phyloP scores from a whole-genome alignment of 73 alveolate genomes.

The Paramecium biaurelia region DNA sequence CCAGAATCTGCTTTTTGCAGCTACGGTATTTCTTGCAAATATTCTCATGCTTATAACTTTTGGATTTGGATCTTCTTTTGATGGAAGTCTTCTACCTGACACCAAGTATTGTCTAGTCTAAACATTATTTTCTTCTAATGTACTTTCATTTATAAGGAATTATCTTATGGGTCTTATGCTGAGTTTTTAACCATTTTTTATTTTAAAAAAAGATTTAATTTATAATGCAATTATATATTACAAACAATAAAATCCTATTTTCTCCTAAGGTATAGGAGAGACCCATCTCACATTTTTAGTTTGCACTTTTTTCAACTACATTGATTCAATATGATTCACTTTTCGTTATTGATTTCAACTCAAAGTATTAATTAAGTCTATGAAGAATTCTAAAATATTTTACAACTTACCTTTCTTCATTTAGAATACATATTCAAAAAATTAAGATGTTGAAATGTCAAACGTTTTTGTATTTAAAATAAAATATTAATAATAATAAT shows the following conservation, averaged over 20 bases:
- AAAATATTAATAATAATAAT: too few relatives aligned
- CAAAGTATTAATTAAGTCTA: too few relatives aligned
- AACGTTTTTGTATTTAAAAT: too few relatives aligned
- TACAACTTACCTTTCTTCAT: too few relatives aligned
- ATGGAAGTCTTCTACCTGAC: constrained; percentile 84
- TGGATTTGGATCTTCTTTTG: constrained; percentile 83
- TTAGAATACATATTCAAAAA: neutral
- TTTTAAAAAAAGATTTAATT: constrained; percentile 51
- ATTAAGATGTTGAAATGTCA: neutral
- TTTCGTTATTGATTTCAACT: neutral
- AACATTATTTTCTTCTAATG: neutral
- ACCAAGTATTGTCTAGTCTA: constrained; percentile 84
- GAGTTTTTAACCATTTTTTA: constrained; percentile 39
- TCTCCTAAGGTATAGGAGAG: too few relatives aligned
- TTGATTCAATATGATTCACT: neutral
- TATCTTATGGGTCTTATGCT: constrained; percentile 47
- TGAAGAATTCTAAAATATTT: too few relatives aligned
- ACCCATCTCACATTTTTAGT: neutral
- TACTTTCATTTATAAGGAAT: constrained; percentile 35
- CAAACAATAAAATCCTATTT: neutral
- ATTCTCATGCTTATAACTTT: constrained; percentile 86
- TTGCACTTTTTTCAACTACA: neutral
- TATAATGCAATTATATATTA: neutral
- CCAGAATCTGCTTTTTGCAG: constrained; percentile 93
- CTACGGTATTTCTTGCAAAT: constrained; percentile 84